Percentiles rank a stretch among this genome's conserved stretches.
These are phyloP conservation scores for Globisporangium takayamanum DNA, from an alignment of 352 stramenopile species.

Conservation along the genomic window DNA sequence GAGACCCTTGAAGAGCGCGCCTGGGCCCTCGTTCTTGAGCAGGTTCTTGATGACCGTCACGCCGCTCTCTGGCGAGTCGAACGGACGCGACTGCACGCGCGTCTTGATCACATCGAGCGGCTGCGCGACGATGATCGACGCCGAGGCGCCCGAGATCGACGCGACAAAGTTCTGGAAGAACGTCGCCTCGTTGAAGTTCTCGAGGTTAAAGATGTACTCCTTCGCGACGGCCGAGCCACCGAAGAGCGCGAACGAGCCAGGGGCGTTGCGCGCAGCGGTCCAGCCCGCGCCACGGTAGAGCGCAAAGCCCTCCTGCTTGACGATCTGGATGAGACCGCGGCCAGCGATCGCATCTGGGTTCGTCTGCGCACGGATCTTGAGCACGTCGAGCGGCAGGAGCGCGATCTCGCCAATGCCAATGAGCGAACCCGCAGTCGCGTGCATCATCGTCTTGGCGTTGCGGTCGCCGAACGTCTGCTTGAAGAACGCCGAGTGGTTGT, in stretches of 20 bases:
- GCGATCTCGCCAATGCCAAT: constrained; percentile 95
- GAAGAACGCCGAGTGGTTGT: constrained; percentile 85
- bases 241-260: constrained; percentile 94
- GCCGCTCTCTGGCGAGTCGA: constrained; percentile 91
- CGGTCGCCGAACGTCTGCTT: constrained; percentile 87
- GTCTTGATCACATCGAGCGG: constrained; percentile 96
- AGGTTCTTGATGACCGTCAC: constrained; percentile 89
- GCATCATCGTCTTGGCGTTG: constrained; percentile 92
- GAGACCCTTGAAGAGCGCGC: constrained; percentile 93
- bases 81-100: constrained; percentile 90
- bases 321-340: constrained; percentile 90
- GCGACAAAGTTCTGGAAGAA: constrained; percentile 91
- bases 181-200: constrained; percentile 86
- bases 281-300: constrained; percentile 90
- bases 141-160: constrained; percentile 73
- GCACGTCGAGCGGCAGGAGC: constrained; percentile 92
- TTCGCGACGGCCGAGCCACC: constrained; percentile 86
- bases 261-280: constrained; percentile 92
- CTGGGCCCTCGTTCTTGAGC: constrained; percentile 88
- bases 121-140: constrained; percentile 88
- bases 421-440: constrained; percentile 87
- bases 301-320: constrained; percentile 87
- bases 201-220: constrained; percentile 88
- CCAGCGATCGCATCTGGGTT: constrained; percentile 90
- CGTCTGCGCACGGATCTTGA: constrained; percentile 96